Evolutionary conservation across 2,329 filamentous ascomycete genomes (phyloP), one percentile per base, ranked within the genome.

Genomic region (Pseudocercospora macadamiae): DNA sequence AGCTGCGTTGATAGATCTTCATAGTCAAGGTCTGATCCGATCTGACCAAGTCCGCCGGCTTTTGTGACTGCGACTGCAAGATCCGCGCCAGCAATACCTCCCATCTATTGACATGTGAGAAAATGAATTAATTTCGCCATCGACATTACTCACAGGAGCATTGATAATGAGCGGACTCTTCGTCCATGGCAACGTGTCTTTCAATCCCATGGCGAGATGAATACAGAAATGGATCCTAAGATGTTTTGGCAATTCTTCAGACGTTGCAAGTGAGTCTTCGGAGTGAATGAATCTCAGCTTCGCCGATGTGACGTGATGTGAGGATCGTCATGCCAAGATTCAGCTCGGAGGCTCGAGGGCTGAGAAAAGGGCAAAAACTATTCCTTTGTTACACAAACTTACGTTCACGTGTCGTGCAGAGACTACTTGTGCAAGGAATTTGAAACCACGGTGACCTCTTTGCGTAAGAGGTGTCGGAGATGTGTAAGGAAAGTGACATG

Each of bases 61-160:
- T 73, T 74, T 2, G 82, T 85, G 14, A 90, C 82, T 23, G 84
- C 81, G 19, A 86, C 75, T 1, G 87, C 85, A 2, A 91, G 79
- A 0, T 68, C 80, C 61, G 69, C 81, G 69, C 68, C 79, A 66
- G 79, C 75, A 56, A 89, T 83, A 25, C 84, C 78, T 37, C 57
- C 64, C 64, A 65, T 65, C 63, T 64, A 23, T 3, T 4, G 36
- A 3, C 8, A n/a, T n/a, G 23, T 52, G 10, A 44, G 55, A 25
- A 7, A 10, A 32, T 32, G 14, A 25, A 18, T 21, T 42, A 16
- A 10, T 36, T 45, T 26, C 25, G 12, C 16, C 28, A 16, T 28
- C 10, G 18, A 8, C 42, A n/a, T 25, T 37, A 56, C 59, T 54
- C 32, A 64, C 61, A 10, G 63, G 63, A 21, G 63, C 63, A 52